phyloP scores from a whole-genome alignment of 371 early-diverging fungal species.

The Rhizopus stolonifer region DNA sequence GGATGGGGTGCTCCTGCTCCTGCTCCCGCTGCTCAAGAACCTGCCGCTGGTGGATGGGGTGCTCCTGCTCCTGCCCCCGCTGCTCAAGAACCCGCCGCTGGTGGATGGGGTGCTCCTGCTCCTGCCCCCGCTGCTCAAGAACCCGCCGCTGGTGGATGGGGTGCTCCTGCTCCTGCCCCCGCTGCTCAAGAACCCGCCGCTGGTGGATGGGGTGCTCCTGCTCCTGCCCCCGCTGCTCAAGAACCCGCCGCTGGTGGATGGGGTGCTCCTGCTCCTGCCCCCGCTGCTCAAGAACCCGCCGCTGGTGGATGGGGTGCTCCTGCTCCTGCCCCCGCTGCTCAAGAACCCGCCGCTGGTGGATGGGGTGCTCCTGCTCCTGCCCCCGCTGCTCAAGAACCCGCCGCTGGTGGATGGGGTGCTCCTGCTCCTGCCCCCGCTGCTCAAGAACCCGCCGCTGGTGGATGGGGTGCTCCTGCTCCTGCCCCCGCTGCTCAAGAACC shows the following conservation, averaged over 20 bases:
- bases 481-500: too few species aligned
- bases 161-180: neutral
- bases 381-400: neutral
- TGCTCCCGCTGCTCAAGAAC: constrained; percentile 3
- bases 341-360: too few species aligned
- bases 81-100: constrained; percentile 28
- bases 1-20: constrained; percentile 24
- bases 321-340: neutral
- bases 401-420: constrained; percentile 3
- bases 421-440: too few species aligned
- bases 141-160: constrained; percentile 22
- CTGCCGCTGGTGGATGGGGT: constrained; percentile 22
- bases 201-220: constrained; percentile 6
- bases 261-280: constrained; percentile 31
- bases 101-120: constrained; percentile 42
- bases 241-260: constrained; percentile 6
- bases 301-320: constrained; percentile 21
- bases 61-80: constrained; percentile 18
- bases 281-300: too few species aligned
- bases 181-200: too few species aligned
- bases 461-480: too few species aligned
- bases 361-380: constrained; percentile 10
- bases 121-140: constrained; percentile 15
- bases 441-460: too few species aligned
- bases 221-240: constrained; percentile 5